A percentile compares a stretch with the other conserved stretches of the same genome.
Evolutionary conservation across 208 protist genomes (phyloP).

Genomic region (Acanthamoeba rhysodes): DNA sequence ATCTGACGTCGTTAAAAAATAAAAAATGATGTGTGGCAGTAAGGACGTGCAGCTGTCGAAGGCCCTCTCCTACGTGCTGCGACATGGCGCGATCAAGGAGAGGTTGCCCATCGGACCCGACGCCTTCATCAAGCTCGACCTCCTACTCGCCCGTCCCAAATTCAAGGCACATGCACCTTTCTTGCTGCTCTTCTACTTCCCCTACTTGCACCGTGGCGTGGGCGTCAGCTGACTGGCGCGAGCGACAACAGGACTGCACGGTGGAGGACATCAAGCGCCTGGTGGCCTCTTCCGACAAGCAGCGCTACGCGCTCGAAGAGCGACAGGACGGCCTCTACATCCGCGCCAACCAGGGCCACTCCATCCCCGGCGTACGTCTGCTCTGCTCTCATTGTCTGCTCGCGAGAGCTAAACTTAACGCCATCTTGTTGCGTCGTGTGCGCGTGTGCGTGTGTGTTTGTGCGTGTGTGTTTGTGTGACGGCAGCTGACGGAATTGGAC

Average conservation of each 20-base stretch:
- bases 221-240: neutral
- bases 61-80: slow-evolving; percentile 30
- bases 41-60: slow-evolving; percentile 63
- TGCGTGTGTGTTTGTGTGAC: neutral
- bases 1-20: neutral
- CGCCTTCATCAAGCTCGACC: slow-evolving; percentile 31
- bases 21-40: neutral
- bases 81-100: slow-evolving; percentile 28
- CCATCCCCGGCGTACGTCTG: slow-evolving; percentile 3
- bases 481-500: neutral
- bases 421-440: neutral
- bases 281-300: slow-evolving; percentile 18
- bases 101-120: slow-evolving; percentile 25
- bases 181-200: neutral
- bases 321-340: slow-evolving; percentile 13
- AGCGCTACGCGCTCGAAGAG: slow-evolving; percentile 26
- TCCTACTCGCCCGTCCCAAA: slow-evolving; percentile 1
- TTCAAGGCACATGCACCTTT: neutral
- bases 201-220: neutral
- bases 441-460: too few species aligned
- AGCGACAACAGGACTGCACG: neutral
- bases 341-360: slow-evolving; percentile 70
- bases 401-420: neutral
- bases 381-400: neutral
- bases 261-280: slow-evolving; percentile 19